Evolutionary conservation across 2,329 filamentous ascomycete genomes (phyloP).

Genomic region (Cyphellophora europaea): DNA sequence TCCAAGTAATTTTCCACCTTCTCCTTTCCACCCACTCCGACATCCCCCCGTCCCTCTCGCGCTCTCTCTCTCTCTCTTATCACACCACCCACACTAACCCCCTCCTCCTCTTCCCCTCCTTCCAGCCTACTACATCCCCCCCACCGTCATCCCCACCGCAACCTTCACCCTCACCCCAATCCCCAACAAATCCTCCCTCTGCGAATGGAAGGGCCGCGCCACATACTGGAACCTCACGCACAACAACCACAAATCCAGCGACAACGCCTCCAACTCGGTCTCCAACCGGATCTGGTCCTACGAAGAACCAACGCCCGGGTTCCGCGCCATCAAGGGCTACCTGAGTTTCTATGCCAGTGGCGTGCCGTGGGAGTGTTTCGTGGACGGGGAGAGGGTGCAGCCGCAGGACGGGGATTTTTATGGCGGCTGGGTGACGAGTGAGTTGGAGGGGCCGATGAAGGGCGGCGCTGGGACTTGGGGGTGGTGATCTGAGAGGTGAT

Average conservation of each 20-base stretch:
- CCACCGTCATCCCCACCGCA: constrained; percentile 34
- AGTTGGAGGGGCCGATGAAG: constrained; percentile 45
- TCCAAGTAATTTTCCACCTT: too few relatives aligned
- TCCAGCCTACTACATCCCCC: constrained; percentile 52
- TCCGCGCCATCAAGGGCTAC: constrained; percentile 45
- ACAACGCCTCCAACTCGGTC: constrained; percentile 26
- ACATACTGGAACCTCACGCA: constrained; percentile 47
- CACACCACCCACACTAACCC: too few relatives aligned
- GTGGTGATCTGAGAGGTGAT: too few relatives aligned
- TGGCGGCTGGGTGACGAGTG: constrained; percentile 54
- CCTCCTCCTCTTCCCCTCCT: too few relatives aligned
- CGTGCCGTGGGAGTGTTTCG: constrained; percentile 51
- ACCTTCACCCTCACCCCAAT: constrained; percentile 34
- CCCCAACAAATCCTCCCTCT: constrained; percentile 36
- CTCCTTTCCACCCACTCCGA: too few relatives aligned
- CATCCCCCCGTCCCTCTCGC: too few relatives aligned
- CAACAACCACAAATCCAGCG: constrained; percentile 23
- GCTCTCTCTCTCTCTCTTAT: too few relatives aligned
- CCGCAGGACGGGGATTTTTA: constrained; percentile 43
- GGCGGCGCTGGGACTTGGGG: constrained; percentile 32
- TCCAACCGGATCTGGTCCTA: constrained; percentile 52
- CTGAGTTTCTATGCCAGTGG: constrained; percentile 49
- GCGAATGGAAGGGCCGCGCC: constrained; percentile 54
- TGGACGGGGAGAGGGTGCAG: constrained; percentile 51
- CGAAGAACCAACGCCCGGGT: constrained; percentile 42